Base-by-base conservation (phyloP, 1,284 basidiomycete species). In the Puccinia triticina region DNA sequence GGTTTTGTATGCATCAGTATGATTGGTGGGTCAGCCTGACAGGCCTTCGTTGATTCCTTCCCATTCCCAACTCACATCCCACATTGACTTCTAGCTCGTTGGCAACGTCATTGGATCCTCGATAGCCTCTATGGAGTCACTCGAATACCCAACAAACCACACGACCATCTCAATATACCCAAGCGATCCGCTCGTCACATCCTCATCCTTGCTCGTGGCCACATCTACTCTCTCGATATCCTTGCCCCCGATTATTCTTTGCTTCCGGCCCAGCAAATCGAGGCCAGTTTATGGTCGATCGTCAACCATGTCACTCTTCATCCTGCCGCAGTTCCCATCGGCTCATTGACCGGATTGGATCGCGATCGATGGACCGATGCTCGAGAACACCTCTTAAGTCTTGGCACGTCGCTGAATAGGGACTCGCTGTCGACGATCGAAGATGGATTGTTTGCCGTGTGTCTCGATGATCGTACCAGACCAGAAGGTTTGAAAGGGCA, bases 391-490 rank as follows among this genome's bases (percentile, higher is more conserved):
- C 90, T 97, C 10, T 88, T 93, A 7, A 88, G 90, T 1, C 88
- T 94, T 37, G 34, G 48, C 37, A 92, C 92, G 2, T 90, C 91
- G 0, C 84, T 85, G 29, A 98, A 97, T 87, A 88, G 88, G 37
- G 85, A 88, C 48, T 90, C 89, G 0, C 89, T 94, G 74, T 88
- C 90, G 82, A 89, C 89, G 21, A 91, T 96, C 85, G 90, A 93
- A 77, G 89, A 91, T 67, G 92, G 92, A n/a, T 88, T 95, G 69
- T 91, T 98, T 86, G 91, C 90, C 11, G 89, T 99, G 64, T 89
- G 88, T 48, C 88, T 91, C 69, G 90, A 91, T 84, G 85, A 81
- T 81, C 50, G 14, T 14, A 81, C 86, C 85, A 88, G 69, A 29
- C 55, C 85, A 88, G 88, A 76, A 85, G 78, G 69, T 71, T 89